These are phyloP conservation scores for Hamamelis virginiana DNA, from an alignment of 164 flowering plant species.

Conservation along the genomic window DNA sequence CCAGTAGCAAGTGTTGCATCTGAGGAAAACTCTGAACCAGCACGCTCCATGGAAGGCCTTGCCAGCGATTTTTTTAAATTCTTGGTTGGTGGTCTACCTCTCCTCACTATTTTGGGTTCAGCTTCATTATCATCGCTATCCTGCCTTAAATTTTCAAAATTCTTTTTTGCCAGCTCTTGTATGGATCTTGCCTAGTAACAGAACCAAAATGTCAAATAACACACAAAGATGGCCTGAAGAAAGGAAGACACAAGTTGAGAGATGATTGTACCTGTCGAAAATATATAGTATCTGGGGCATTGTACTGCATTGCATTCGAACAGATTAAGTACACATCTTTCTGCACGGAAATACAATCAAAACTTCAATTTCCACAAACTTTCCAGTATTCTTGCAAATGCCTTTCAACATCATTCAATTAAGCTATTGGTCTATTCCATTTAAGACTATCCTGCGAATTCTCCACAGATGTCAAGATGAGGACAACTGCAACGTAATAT, in stretches of 20 bases:
- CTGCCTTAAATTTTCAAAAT: conserved; percentile 42
- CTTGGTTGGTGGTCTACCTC: conserved; percentile 71
- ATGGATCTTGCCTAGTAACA: conserved; percentile 45
- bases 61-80: conserved; percentile 41
- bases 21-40: conserved; percentile 52
- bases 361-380: not conserved
- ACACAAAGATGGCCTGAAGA: not conserved
- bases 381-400: not conserved
- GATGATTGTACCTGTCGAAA: conserved; percentile 62
- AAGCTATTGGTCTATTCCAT: not conserved
- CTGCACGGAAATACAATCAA: conserved; percentile 41
- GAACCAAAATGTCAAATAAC: not conserved
- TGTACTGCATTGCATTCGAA: conserved; percentile 91
- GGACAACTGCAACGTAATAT: not conserved
- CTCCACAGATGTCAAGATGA: not conserved
- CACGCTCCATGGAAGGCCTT: conserved; percentile 41
- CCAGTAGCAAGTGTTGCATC: conserved; percentile 59
- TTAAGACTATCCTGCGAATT: not conserved
- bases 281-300: conserved; percentile 80
- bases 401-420: not conserved
- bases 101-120: conserved; percentile 42
- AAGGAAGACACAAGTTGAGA: not conserved
- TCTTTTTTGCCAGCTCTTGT: conserved; percentile 47
- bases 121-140: conserved; percentile 41
- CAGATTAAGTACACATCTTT: conserved; percentile 71